phyloP scores from a whole-genome alignment of 371 early-diverging fungal genomes.

The Lichtheimia hyalospora region DNA sequence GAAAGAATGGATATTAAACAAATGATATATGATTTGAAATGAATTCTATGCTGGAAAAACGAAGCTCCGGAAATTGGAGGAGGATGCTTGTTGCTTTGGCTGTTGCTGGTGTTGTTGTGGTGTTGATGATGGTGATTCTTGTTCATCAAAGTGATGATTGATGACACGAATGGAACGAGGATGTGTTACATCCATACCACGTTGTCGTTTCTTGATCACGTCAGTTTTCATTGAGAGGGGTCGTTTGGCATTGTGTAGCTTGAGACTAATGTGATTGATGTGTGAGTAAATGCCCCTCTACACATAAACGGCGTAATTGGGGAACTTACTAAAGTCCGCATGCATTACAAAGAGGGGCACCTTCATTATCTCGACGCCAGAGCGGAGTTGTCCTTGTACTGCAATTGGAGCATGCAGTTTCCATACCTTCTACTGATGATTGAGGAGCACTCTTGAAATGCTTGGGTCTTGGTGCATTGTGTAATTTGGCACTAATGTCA shows the following conservation, averaged over 20 bases:
- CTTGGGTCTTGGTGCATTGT: constrained; percentile 68
- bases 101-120: not conserved
- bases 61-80: not conserved
- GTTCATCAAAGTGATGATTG: constrained; percentile 3
- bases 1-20: too few species aligned
- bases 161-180: constrained; percentile 2
- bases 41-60: not conserved
- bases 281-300: not conserved
- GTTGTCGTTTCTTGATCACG: constrained; percentile 55
- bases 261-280: constrained; percentile 16
- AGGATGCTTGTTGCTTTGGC: not conserved
- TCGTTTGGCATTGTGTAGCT: constrained; percentile 40
- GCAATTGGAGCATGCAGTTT: constrained; percentile 83
- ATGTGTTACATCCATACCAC: constrained; percentile 15
- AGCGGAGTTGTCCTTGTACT: constrained; percentile 89
- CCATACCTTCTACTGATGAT: constrained; percentile 12
- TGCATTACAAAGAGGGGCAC: constrained; percentile 88
- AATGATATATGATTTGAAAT: too few species aligned
- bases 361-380: constrained; percentile 91
- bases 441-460: constrained; percentile 25
- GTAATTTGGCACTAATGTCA: constrained; percentile 60
- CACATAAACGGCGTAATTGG: not conserved
- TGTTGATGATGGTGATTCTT: not conserved
- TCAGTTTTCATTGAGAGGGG: constrained; percentile 83
- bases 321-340: constrained; percentile 85